phyloP scores from a whole-genome alignment of 1,284 basidiomycete genomes.

The Spongispora temasekensis region DNA sequence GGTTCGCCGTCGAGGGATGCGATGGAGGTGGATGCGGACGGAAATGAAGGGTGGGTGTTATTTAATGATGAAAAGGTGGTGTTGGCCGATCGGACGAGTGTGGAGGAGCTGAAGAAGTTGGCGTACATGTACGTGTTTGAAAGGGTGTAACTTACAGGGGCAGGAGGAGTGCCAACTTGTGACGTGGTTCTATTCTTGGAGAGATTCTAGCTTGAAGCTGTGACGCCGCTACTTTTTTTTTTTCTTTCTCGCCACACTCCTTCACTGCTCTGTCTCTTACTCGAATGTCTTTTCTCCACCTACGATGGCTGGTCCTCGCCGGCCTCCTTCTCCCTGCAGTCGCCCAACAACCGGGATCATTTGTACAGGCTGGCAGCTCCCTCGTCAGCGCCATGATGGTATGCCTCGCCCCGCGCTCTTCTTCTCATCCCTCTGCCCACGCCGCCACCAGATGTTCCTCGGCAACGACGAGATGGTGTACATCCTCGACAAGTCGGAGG shows the following conservation, averaged over 20 bases:
- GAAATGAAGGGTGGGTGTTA: conserved; percentile 72
- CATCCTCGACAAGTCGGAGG: conserved; percentile 60
- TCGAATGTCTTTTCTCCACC: conserved; percentile 5
- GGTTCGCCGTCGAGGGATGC: conserved; percentile 3
- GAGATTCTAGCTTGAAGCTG: too few relatives aligned
- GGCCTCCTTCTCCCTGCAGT: conserved; percentile 4
- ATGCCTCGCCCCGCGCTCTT: not conserved
- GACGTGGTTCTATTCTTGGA: not conserved
- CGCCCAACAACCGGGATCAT: conserved; percentile 21
- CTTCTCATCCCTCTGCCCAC: not conserved
- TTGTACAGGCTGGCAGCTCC: conserved; percentile 23
- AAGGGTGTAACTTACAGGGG: conserved; percentile 43
- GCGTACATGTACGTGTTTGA: conserved; percentile 93
- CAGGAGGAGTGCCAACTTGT: not conserved
- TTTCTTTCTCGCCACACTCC: conserved; percentile 7
- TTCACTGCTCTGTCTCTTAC: conserved; percentile 2
- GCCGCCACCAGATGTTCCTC: conserved; percentile 50
- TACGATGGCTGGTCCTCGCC: conserved; percentile 14
- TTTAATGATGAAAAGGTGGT: conserved; percentile 98
- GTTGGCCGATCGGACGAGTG: conserved; percentile 76
- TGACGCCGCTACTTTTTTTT: not conserved
- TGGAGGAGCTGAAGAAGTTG: conserved; percentile 69
- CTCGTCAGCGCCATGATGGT: conserved; percentile 36
- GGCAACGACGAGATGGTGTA: conserved; percentile 58
- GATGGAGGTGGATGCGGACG: conserved; percentile 16